Base-by-base conservation (phyloP, 1,139 yeast genomes). In the Spathaspora sp. region DNA sequence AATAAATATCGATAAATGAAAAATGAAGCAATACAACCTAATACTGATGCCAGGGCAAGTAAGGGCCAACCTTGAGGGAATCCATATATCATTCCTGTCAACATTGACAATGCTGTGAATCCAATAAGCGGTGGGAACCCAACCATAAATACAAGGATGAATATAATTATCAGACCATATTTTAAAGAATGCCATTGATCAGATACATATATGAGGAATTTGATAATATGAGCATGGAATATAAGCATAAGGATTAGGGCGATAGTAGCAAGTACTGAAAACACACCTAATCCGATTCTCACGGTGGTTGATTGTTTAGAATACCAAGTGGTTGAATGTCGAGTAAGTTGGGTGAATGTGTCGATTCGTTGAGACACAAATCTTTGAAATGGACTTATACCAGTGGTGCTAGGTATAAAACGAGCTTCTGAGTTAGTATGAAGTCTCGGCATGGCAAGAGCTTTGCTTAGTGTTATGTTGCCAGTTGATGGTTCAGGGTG, bases 121-220 rank as follows among this genome's bases (percentile, higher is more conserved):
- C 99, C 99, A 42, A 90, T 66, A 54, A 91, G 55, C 1, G 98
- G 99, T 2, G 99, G 99, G 71, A 93, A 90, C 0, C 78, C 76
- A 31, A 74, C 78, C 8, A 68, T 51, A 53, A 74, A 74, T 9
- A 74, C 59, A 50, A 73, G 59, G 5, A 65, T 24, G 51, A 84
- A 78, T 51, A 91, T 65, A 1, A 87, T 59, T 2, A 79, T 52
- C 33, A 77, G 71, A 0, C 95, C 93, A 47, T 65, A 68, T 50
- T 63, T 58, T 58, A 75, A 59, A n/a, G 66, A 59, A 36, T 63
- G 60, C 77, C 81, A 76, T 41, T 61, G 51, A 23, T 79, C 78
- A 3, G 86, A 70, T 7, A 82, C 59, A 2, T 56, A 54, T 3
- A 80, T 76, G 46, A 82, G 59, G 38, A 68, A 54, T 10, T 67